Evolutionary conservation across 1,284 basidiomycete species (phyloP).

Genomic region (Melampsora larici-populina): DNA sequence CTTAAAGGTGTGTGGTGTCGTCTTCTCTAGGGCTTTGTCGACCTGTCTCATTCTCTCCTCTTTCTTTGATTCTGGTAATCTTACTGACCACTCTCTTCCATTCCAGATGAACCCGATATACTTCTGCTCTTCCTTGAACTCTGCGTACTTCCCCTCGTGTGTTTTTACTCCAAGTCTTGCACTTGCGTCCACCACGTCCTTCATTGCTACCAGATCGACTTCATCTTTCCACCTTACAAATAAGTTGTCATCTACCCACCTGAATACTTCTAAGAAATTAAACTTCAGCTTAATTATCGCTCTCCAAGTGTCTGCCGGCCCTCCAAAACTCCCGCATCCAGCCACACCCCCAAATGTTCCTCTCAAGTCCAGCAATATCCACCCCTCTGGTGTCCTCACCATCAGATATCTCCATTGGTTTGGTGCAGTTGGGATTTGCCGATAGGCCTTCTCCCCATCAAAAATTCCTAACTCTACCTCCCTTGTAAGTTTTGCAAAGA

Average conservation of each 20-base stretch:
- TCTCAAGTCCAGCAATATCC: neutral
- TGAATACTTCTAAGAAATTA: too few relatives aligned
- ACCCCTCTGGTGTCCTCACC: neutral
- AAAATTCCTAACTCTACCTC: neutral
- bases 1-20: too few relatives aligned
- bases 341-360: neutral
- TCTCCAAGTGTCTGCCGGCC: conserved; percentile 1
- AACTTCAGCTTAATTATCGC: neutral
- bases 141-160: neutral
- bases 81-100: neutral
- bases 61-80: neutral
- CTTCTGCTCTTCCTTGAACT: neutral
- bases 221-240: too few relatives aligned
- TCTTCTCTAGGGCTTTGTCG: too few relatives aligned
- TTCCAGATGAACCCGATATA: conserved; percentile 1
- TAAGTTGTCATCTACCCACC: too few relatives aligned
- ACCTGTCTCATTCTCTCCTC: too few relatives aligned
- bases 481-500: neutral
- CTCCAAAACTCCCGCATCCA: conserved; percentile 1
- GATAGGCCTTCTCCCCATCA: conserved; percentile 11
- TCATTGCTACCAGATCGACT: too few relatives aligned
- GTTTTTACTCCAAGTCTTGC: neutral
- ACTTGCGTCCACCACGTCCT: too few relatives aligned
- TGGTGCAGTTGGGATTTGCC: neutral
- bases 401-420: neutral